Evolutionary conservation across 2,329 filamentous ascomycete species (phyloP).

Genomic region (Cryphonectria nitschkei): DNA sequence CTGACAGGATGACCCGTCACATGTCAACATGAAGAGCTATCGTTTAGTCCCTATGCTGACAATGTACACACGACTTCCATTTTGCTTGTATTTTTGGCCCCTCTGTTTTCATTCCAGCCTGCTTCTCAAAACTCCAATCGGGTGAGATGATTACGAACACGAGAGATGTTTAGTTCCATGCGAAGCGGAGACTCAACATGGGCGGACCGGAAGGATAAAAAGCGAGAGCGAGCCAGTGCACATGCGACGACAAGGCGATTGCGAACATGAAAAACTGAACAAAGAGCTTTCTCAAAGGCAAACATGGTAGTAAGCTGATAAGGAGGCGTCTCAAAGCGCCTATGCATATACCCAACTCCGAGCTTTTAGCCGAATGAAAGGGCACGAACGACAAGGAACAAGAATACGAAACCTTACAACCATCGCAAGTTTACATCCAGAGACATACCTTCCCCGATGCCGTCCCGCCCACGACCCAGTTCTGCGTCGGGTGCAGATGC

Average conservation of each 20-base stretch:
- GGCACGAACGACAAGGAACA: too few species aligned
- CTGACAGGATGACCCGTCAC: not conserved
- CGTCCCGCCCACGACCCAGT: constrained; percentile 93
- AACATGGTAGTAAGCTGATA: too few species aligned
- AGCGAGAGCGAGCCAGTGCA: not conserved
- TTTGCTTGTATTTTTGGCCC: too few species aligned
- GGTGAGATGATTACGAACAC: not conserved
- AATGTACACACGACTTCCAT: too few species aligned
- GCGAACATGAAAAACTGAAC: not conserved
- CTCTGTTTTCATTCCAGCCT: not conserved
- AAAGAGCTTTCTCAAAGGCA: too few species aligned
- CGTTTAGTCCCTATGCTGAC: too few species aligned
- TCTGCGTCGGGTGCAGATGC: constrained; percentile 81
- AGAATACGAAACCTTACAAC: not conserved
- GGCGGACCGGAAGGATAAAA: not conserved
- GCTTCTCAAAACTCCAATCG: not conserved
- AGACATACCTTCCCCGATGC: constrained; percentile 90
- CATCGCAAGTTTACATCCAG: constrained; percentile 66
- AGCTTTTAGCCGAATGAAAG: not conserved
- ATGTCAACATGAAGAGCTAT: not conserved
- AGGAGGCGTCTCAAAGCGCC: not conserved
- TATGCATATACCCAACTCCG: not conserved
- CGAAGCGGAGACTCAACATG: too few species aligned
- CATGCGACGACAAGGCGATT: not conserved
- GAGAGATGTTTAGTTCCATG: not conserved